Evolutionary conservation across 2,329 filamentous ascomycete species (phyloP).

Genomic region (Daldinia eschscholtzii): DNA sequence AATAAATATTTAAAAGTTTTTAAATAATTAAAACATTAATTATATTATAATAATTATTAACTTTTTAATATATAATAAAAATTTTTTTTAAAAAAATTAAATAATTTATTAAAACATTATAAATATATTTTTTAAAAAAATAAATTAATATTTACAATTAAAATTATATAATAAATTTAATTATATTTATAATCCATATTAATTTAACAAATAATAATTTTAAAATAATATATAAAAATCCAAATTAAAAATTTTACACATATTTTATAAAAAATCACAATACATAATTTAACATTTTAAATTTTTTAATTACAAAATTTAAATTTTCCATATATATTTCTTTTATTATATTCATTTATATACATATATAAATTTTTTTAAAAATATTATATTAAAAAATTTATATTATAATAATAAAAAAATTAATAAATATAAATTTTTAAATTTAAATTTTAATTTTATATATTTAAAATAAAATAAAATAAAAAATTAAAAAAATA

Average conservation of each 20-base stretch:
- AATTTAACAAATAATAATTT: background rate
- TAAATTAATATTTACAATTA: constrained; percentile 1
- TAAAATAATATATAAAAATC: background rate
- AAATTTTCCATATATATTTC: too few relatives aligned
- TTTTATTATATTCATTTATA: too few relatives aligned
- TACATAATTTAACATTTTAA: too few relatives aligned
- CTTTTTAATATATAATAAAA: background rate
- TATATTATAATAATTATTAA: background rate
- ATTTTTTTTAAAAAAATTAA: background rate
- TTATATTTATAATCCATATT: background rate
- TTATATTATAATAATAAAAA: too few relatives aligned
- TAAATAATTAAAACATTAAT: background rate
- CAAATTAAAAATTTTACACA: background rate
- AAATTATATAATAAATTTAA: background rate
- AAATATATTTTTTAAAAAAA: constrained; percentile 8
- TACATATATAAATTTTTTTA: too few relatives aligned
- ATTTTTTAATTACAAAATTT: too few relatives aligned
- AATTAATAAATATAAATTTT: too few relatives aligned
- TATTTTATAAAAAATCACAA: too few relatives aligned
- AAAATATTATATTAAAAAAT: too few relatives aligned
- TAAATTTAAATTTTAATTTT: too few relatives aligned
- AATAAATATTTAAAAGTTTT: background rate
- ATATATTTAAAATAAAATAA: too few relatives aligned
- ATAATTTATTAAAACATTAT: background rate
- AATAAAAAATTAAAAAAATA: too few relatives aligned